These are phyloP conservation scores for Erythrophleum ivorense DNA, from an alignment of 331 rosid species.

Conservation along the genomic window DNA sequence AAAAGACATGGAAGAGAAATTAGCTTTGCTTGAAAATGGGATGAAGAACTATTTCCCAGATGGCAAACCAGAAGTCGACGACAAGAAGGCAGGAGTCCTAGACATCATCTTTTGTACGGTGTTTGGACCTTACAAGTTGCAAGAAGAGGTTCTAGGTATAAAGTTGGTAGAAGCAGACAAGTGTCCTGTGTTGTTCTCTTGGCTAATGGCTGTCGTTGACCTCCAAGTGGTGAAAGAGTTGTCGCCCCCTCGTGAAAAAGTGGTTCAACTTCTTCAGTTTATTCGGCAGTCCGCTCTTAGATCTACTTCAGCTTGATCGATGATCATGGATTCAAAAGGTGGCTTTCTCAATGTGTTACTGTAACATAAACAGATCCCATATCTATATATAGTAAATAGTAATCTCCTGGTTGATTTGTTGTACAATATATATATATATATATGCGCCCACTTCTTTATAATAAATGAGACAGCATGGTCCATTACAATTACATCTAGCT, in stretches of 20 bases:
- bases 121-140: constrained; percentile 22
- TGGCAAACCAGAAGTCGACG: constrained; percentile 2
- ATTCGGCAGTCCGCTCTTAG: constrained; percentile 31
- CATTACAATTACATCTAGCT: too few relatives aligned
- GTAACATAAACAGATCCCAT: too few relatives aligned
- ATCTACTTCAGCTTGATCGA: constrained; percentile 34
- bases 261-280: constrained; percentile 31
- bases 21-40: constrained; percentile 33
- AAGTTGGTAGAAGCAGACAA: constrained; percentile 36
- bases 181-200: constrained; percentile 37
- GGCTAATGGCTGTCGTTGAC: constrained; percentile 31
- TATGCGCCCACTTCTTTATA: too few relatives aligned
- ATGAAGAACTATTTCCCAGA: constrained; percentile 32
- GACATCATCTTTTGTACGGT: constrained; percentile 20
- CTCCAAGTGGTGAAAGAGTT: constrained; percentile 35
- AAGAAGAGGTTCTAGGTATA: constrained; percentile 41
- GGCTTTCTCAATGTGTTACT: neutral
- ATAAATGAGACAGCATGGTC: too few relatives aligned
- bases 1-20: constrained; percentile 7
- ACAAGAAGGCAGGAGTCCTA: constrained; percentile 33
- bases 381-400: too few relatives aligned
- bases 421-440: too few relatives aligned
- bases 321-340: neutral
- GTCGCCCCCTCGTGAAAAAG: constrained; percentile 40
- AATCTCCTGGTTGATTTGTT: too few relatives aligned